Conservation (phyloP, 768 basidiomycete species). For the Lactarius indigo region DNA sequence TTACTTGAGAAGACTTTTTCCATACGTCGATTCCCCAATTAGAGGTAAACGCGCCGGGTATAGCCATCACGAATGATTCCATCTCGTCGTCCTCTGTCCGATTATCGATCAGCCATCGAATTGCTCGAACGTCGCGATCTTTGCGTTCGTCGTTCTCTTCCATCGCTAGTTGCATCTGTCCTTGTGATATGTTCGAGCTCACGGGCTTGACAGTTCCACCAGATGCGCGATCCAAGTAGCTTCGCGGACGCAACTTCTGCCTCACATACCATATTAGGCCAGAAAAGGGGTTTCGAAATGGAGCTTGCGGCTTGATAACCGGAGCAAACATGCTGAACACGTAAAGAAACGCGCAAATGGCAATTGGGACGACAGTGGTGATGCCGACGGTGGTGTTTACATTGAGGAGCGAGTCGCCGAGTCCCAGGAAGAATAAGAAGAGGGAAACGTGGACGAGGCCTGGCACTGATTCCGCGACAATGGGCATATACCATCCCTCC, state of each 20-base stretch:
- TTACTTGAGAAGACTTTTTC: background rate
- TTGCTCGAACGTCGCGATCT: background rate
- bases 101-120: background rate
- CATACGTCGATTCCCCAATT: background rate
- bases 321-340: conserved; percentile 14
- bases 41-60: background rate
- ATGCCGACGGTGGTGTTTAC: conserved; percentile 20
- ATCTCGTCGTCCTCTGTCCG: conserved; percentile 3
- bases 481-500: conserved; percentile 38
- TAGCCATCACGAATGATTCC: conserved; percentile 1
- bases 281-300: conserved; percentile 10
- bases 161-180: conserved; percentile 7
- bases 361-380: conserved; percentile 2
- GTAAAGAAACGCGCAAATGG: conserved; percentile 13
- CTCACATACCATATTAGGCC: conserved; percentile 10
- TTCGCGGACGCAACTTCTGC: background rate
- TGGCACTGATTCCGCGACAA: conserved; percentile 43
- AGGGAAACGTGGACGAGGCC: conserved; percentile 47
- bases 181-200: background rate
- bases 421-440: conserved; percentile 47
- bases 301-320: background rate
- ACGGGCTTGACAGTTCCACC: background rate
- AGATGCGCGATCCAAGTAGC: background rate
- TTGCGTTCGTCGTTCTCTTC: background rate
- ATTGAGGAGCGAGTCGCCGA: conserved; percentile 42